Base-by-base conservation (phyloP, 2,329 filamentous ascomycete species). In the Pseudopyricularia javanii region DNA sequence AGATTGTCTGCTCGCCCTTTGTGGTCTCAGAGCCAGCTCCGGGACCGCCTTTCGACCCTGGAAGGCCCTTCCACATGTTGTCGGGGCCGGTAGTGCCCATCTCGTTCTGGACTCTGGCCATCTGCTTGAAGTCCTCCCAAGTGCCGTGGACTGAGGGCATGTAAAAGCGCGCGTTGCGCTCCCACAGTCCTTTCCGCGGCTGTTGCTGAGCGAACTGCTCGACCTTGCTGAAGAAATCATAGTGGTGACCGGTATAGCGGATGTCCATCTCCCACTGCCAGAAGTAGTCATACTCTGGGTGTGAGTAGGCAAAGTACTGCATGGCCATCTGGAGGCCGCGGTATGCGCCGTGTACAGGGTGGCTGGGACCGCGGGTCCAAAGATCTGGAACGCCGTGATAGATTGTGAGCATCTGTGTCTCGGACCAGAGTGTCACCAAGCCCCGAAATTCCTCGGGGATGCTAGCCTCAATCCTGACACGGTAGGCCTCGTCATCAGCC, bases 201-300 rank as follows among this genome's bases (percentile, higher is more conserved):
- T 93, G 88, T 48, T 78, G 69, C 57, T 75, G 79, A 15, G 86
- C 77, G 85, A 86, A 93, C 47, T 72, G 70, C 60, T 80, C 76
- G 35, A 89, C 70, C 63, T 85, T 85, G 58, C 81, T 78, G 61
- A 91, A 78, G 20, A 88, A 68, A 56, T 88, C 80, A 58, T 86
- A 90, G 71, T 87, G 91, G 68, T 95, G 89, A 34, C 90, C 89
- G 0, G 86, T 93, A 66, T 94, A 95, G 30, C 89, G 83, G 47
- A 91, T 82, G 62, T 95, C 90, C 84, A 95, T 91, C 67, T 95
- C 90, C 88, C 90, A 94, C 59, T 95, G 88, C 90, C 90, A 95
- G 67, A 90, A 89, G 69, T 83, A 88, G 49, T 94, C 88, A 63
- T 91, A 95, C 65, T 95, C 90, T 1, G 88, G 86, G 66, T 95